A percentile compares a stretch with the other conserved stretches of the same genome.
These are phyloP conservation scores for Fusarium lateritium DNA, from an alignment of 2,329 filamentous ascomycete genomes.

Conservation along the genomic window DNA sequence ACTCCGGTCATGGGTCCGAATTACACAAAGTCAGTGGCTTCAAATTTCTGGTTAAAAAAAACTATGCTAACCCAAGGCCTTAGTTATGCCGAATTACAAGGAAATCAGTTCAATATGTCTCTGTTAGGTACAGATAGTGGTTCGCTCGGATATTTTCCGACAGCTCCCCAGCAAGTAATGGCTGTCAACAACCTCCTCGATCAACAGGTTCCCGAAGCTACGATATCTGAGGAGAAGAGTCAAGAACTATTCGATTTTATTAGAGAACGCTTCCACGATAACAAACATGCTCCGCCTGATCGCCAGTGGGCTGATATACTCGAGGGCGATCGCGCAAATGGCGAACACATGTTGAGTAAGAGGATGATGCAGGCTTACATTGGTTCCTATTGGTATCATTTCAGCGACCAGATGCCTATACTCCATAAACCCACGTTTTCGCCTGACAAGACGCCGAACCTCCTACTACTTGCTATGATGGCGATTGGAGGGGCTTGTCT, in stretches of 20 bases:
- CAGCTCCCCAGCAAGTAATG: conserved; percentile 84
- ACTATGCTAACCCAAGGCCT: conserved; percentile 44
- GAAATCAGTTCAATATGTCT: conserved; percentile 59
- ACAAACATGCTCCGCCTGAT: conserved; percentile 79
- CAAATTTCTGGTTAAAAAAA: not conserved
- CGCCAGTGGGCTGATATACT: conserved; percentile 83
- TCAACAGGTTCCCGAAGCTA: conserved; percentile 82
- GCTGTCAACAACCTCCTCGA: conserved; percentile 89
- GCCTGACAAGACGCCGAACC: conserved; percentile 86
- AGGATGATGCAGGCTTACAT: conserved; percentile 98
- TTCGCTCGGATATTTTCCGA: conserved; percentile 69
- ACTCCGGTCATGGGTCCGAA: conserved; percentile 64
- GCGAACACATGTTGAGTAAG: conserved; percentile 80
- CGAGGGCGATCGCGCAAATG: conserved; percentile 80
- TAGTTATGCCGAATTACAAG: conserved; percentile 68
- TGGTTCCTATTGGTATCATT: conserved; percentile 93
- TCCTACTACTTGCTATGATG: conserved; percentile 90
- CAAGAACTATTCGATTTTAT: conserved; percentile 88
- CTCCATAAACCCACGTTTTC: conserved; percentile 95
- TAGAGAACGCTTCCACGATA: conserved; percentile 84
- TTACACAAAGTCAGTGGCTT: conserved; percentile 62
- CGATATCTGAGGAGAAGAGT: conserved; percentile 89
- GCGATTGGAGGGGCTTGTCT: conserved; percentile 92
- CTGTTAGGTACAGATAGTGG: conserved; percentile 65
- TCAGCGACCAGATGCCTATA: conserved; percentile 94